phyloP scores from a whole-genome alignment of 2,329 filamentous ascomycete genomes.

The Aspergillus udagawae region DNA sequence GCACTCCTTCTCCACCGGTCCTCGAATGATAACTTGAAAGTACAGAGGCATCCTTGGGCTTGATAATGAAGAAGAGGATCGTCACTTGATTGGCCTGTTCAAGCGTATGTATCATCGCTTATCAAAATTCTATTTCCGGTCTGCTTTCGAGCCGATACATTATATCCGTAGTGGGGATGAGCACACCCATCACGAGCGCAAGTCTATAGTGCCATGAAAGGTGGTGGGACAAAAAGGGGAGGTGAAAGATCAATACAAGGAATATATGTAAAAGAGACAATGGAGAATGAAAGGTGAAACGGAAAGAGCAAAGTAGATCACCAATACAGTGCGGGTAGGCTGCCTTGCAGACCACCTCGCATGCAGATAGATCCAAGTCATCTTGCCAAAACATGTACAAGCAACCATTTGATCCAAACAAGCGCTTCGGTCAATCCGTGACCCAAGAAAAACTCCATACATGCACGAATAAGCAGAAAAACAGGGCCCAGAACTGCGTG shows the following conservation, averaged over 20 bases:
- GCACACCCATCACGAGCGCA: conserved; percentile 18
- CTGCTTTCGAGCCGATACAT: conserved; percentile 15
- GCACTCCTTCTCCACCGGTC: background rate
- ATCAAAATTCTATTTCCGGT: conserved; percentile 5
- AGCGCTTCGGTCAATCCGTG: conserved; percentile 20
- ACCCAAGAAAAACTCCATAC: conserved; percentile 20
- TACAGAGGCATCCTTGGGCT: background rate
- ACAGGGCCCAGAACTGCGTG: background rate
- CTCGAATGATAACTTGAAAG: background rate
- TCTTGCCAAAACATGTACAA: conserved; percentile 24
- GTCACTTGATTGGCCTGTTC: background rate
- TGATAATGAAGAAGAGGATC: background rate
- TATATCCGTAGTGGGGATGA: conserved; percentile 10
- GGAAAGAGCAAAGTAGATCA: conserved; percentile 3
- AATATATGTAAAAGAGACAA: conserved; percentile 8
- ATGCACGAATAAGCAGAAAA: conserved; percentile 10
- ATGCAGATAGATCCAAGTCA: conserved; percentile 14
- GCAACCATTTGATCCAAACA: conserved; percentile 14
- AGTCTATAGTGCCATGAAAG: conserved; percentile 22
- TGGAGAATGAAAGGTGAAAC: conserved; percentile 9
- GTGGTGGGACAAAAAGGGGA: conserved; percentile 1
- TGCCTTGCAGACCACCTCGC: conserved; percentile 15
- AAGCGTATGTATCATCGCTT: background rate
- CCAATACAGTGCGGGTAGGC: conserved; percentile 12
- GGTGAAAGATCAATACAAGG: conserved; percentile 9